phyloP scores from a whole-genome alignment of 176 grass and related monocot genomes.

The Rhynchospora breviuscula region DNA sequence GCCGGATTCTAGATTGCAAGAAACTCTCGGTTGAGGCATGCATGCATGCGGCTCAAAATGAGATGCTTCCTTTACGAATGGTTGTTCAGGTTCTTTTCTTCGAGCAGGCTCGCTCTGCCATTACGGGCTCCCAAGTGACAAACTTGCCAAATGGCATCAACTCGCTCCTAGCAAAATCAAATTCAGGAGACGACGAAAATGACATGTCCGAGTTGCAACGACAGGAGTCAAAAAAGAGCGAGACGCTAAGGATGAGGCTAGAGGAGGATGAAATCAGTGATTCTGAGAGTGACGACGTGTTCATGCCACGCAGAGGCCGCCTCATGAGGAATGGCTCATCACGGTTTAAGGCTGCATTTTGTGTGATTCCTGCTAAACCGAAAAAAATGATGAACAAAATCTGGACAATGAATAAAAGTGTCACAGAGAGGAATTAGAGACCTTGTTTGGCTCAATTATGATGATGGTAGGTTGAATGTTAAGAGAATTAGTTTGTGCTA shows the following conservation, averaged over 20 bases:
- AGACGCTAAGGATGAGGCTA: slow-evolving; percentile 90
- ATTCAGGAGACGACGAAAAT: slow-evolving; percentile 36
- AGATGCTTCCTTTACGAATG: slow-evolving; percentile 72
- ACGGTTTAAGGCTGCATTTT: slow-evolving; percentile 62
- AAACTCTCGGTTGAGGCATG: slow-evolving; percentile 84
- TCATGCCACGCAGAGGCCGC: slow-evolving; percentile 43
- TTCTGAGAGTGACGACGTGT: slow-evolving; percentile 38
- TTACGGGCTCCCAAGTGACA: slow-evolving; percentile 26
- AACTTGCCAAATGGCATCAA: slow-evolving; percentile 61
- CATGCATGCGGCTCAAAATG: slow-evolving; percentile 89
- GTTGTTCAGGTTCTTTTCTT: slow-evolving; percentile 98
- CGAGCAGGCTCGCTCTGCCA: slow-evolving; percentile 72
- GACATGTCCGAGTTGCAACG: slow-evolving; percentile 40
- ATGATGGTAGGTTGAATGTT: slow-evolving; percentile 8
- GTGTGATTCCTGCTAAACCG: slow-evolving; percentile 74
- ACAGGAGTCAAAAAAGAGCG: slow-evolving; percentile 53
- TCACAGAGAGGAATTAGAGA: slow-evolving; percentile 41
- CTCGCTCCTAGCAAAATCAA: slow-evolving; percentile 57
- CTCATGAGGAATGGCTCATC: slow-evolving; percentile 62
- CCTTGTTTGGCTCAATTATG: slow-evolving; percentile 6
- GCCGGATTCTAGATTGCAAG: slow-evolving; percentile 77
- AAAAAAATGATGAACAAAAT: slow-evolving; percentile 76
- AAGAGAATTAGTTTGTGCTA: slow-evolving; percentile 1
- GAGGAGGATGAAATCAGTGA: slow-evolving; percentile 48
- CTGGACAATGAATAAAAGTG: slow-evolving; percentile 52